phyloP scores from a whole-genome alignment of 2,329 filamentous ascomycete species.

The Fusarium sp. region DNA sequence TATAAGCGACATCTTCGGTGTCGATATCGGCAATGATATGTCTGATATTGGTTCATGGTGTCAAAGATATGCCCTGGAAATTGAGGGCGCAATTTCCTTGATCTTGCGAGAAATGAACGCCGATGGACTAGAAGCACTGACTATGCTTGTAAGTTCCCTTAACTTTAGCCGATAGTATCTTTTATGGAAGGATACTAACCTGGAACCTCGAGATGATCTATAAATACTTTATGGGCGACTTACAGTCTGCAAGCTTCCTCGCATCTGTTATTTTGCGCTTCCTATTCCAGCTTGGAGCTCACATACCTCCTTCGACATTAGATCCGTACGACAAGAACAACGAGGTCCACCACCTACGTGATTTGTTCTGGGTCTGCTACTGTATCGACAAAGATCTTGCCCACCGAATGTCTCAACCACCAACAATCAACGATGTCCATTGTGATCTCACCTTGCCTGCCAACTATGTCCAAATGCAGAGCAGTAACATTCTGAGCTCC shows the following conservation, averaged over 20 bases:
- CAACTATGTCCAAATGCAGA: slow-evolving; percentile 5
- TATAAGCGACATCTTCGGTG: background rate
- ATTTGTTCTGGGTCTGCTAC: slow-evolving; percentile 30
- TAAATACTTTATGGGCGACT: slow-evolving; percentile 7
- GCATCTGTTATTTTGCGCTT: background rate
- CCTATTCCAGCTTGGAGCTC: background rate
- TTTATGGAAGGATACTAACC: background rate
- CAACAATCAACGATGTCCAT: slow-evolving; percentile 8
- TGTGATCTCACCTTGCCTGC: background rate
- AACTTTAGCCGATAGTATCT: rapidly evolving
- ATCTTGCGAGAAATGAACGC: background rate
- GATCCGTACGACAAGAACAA: background rate
- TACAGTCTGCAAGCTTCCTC: background rate
- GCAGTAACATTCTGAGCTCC: background rate
- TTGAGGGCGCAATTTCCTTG: rapidly evolving
- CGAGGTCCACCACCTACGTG: background rate
- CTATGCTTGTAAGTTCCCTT: background rate
- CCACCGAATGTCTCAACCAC: slow-evolving; percentile 1
- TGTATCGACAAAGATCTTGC: slow-evolving; percentile 21
- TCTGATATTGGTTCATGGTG: background rate
- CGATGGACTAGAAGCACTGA: background rate
- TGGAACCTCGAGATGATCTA: rapidly evolving
- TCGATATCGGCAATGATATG: rapidly evolving
- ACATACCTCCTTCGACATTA: rapidly evolving
- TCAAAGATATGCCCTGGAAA: background rate